Percentiles rank a stretch among this genome's conserved stretches.
phyloP scores from a whole-genome alignment of 75 land plant genomes.

The Isoetes taiwanensis region DNA sequence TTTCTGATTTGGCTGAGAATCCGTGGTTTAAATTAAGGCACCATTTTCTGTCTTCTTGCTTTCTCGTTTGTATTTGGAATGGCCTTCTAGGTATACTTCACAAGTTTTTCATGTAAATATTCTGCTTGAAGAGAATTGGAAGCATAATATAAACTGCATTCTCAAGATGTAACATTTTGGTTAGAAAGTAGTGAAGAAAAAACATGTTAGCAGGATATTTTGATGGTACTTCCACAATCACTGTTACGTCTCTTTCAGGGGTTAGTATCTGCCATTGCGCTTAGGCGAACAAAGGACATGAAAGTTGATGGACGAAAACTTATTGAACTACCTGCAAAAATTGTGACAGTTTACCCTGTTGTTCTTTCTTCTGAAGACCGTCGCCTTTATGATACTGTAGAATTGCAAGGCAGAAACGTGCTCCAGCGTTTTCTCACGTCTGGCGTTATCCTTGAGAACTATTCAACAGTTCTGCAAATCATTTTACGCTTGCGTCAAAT shows the following conservation, averaged over 20 bases:
- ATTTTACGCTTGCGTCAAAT: constrained; percentile 70
- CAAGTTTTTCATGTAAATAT: too few species aligned
- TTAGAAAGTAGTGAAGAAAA: too few species aligned
- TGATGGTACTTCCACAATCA: too few species aligned
- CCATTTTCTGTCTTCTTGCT: neutral
- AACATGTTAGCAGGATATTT: too few species aligned
- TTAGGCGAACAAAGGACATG: constrained; percentile 70
- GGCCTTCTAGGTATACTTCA: too few species aligned
- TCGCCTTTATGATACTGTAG: constrained; percentile 59
- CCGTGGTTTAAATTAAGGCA: neutral
- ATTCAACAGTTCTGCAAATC: constrained; percentile 59
- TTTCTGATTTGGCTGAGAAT: neutral
- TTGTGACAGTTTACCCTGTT: constrained; percentile 41
- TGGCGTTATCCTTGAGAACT: constrained; percentile 46
- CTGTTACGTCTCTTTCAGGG: constrained; percentile 36
- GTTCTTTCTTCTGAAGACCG: constrained; percentile 72
- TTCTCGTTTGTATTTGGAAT: neutral
- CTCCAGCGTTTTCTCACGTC: constrained; percentile 31
- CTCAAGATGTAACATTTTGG: too few species aligned
- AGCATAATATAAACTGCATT: too few species aligned
- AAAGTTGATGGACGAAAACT: constrained; percentile 26
- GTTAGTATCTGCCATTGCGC: constrained; percentile 57
- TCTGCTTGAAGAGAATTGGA: too few species aligned
- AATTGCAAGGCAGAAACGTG: constrained; percentile 43
- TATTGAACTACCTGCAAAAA: constrained; percentile 67